These are phyloP conservation scores for Carex kokanica DNA, from an alignment of 176 grass and related monocot species.

Conservation along the genomic window DNA sequence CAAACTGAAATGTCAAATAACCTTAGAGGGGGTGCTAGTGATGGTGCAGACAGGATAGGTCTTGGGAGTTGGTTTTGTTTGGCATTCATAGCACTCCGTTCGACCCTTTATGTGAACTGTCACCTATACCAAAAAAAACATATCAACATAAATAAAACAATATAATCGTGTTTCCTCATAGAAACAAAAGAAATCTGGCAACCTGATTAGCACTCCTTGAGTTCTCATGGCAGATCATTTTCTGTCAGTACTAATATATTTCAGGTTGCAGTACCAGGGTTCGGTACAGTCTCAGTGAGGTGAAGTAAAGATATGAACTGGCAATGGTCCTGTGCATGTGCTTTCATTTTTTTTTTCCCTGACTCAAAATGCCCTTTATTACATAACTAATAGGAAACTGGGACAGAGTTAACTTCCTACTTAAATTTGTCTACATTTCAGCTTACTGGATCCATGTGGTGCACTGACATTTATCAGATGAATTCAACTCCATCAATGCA, in stretches of 20 bases:
- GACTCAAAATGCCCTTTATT: neutral
- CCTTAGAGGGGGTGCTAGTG: slow-evolving; percentile 97
- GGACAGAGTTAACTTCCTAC: neutral
- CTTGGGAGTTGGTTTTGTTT: slow-evolving; percentile 86
- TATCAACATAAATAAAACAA: neutral
- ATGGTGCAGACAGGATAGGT: slow-evolving; percentile 98
- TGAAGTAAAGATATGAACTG: neutral
- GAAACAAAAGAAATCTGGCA: neutral
- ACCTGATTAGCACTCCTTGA: neutral
- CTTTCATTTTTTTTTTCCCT: neutral
- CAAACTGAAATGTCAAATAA: slow-evolving; percentile 14
- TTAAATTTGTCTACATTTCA: neutral
- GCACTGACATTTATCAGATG: neutral
- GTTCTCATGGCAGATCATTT: neutral
- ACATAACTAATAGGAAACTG: neutral
- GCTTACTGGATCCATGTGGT: neutral
- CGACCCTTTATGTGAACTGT: slow-evolving; percentile 94
- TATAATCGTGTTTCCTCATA: neutral
- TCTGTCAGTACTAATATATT: neutral
- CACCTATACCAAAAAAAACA: slow-evolving; percentile 54
- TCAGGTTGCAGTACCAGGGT: neutral
- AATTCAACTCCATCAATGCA: neutral
- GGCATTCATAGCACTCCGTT: slow-evolving; percentile 99
- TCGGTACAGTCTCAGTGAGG: neutral
- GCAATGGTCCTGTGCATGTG: neutral